These are phyloP conservation scores for Ascodesmis nigricans DNA, from an alignment of 495 filamentous ascomycete species.

Conservation along the genomic window DNA sequence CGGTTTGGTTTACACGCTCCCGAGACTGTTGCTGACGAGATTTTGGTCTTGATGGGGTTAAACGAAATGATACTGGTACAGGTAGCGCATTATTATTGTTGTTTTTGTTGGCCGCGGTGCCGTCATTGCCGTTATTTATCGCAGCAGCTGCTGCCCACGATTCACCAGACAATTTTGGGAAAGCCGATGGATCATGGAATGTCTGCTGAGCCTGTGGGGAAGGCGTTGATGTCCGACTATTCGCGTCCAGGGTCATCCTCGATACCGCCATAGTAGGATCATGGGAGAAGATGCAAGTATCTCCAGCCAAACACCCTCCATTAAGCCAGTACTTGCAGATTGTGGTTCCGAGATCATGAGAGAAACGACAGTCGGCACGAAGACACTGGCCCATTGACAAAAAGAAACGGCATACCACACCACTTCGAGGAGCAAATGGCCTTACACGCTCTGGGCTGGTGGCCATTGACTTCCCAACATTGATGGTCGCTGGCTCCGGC, in stretches of 20 bases:
- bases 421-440: conserved; percentile 54
- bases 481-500: conserved; percentile 32
- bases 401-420: conserved; percentile 90
- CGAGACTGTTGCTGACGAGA: conserved; percentile 73
- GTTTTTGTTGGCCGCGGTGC: too few species aligned
- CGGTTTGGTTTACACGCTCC: conserved; percentile 26
- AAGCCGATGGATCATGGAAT: conserved; percentile 75
- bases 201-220: conserved; percentile 45
- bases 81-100: too few species aligned
- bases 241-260: conserved; percentile 22
- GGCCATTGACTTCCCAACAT: conserved; percentile 83
- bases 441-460: conserved; percentile 32
- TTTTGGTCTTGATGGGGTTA: conserved; percentile 58
- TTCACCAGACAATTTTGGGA: conserved; percentile 54
- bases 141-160: conserved; percentile 37
- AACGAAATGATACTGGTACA: too few species aligned
- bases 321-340: conserved; percentile 99
- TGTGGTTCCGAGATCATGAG: conserved; percentile 83
- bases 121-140: too few species aligned
- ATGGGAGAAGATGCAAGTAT: conserved; percentile 92
- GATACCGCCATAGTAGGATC: conserved; percentile 43
- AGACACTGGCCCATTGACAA: conserved; percentile 81
- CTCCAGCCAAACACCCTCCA: conserved; percentile 86
- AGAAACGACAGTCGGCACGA: conserved; percentile 88
- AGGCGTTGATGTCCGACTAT: conserved; percentile 19